Base-by-base conservation (phyloP, 495 filamentous ascomycete genomes). In the Gamarada debralockiae region DNA sequence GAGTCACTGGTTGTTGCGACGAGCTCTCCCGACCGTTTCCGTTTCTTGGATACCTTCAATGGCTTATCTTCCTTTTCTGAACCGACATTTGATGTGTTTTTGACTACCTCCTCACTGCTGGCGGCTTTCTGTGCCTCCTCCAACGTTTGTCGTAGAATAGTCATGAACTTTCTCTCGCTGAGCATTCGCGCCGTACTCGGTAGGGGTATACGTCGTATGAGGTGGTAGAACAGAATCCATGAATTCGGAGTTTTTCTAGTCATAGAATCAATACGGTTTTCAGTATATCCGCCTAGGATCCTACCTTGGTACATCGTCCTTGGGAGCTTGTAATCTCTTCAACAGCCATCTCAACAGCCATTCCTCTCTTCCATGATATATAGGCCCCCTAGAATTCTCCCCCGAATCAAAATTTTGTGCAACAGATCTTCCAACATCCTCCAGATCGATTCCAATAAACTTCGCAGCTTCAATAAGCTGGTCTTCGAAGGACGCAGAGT, bases 261-360 rank as follows among this genome's bases (percentile, higher is more conserved):
- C 34, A 23, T 54, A 70, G 73, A 56, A 68, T 72, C 36, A 45
- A 20, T 13, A 54, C 39, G 33, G 54, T 54, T 46, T 52, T 46
- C 23, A 46, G 12, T 13, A 33, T 36, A 20, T n/a, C n/a, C n/a
- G 24, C 36, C 15, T 62, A 14, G 9, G 17, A 45, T 10, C 25
- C 4, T 64, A 66, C 68, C 59, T 62, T 12, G 41, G 43, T 5
- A 64, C 58, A 13, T 40, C 48, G 12, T 59, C 54, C 20, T 53
- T 57, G 15, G 62, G 61, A 18, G 65, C 59, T 43, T 78, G 73
- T 14, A 86, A 52, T 57, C 75, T 82, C 61, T 83, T 84, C 55
- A 88, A 70, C 22, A 88, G 63, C 85, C 85, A 89, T 56, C 77
- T 73, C 21, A 86, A 63, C 7, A 84, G 71, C 82, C 82, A 87